These are phyloP conservation scores for Pyricularia grisea DNA, from an alignment of 2,329 filamentous ascomycete species.

Conservation along the genomic window DNA sequence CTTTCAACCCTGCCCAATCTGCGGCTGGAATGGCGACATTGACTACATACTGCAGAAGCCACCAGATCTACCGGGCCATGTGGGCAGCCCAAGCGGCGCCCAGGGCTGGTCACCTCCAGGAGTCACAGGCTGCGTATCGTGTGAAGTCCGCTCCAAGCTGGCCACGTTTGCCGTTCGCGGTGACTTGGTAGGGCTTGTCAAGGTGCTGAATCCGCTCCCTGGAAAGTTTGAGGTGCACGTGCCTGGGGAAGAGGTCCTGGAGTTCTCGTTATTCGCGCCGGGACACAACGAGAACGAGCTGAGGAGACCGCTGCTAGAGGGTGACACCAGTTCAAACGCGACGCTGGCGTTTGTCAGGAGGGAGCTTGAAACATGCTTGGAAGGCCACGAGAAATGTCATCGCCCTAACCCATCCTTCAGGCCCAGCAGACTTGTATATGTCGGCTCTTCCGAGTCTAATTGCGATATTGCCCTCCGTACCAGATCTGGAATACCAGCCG, in stretches of 20 bases:
- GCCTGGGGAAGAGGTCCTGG: not conserved
- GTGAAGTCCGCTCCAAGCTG: conserved; percentile 1
- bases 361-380: not conserved
- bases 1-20: conserved; percentile 1
- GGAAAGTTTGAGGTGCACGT: not conserved
- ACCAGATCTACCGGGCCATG: not conserved
- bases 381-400: not conserved
- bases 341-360: not conserved
- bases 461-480: not conserved
- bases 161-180: not conserved
- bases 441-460: not conserved
- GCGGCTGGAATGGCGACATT: conserved; percentile 1
- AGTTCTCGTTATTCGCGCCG: conserved; percentile 1
- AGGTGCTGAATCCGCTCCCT: not conserved
- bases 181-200: not conserved
- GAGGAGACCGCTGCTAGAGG: not conserved
- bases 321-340: not conserved
- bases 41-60: conserved; percentile 1
- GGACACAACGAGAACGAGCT: not conserved
- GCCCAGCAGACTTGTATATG: not conserved
- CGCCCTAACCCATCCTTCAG: not conserved
- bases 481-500: not conserved
- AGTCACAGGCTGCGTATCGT: not conserved
- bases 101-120: not conserved
- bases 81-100: not conserved